phyloP scores from a whole-genome alignment of 352 stramenopile species.

The Pythium folliculosum region DNA sequence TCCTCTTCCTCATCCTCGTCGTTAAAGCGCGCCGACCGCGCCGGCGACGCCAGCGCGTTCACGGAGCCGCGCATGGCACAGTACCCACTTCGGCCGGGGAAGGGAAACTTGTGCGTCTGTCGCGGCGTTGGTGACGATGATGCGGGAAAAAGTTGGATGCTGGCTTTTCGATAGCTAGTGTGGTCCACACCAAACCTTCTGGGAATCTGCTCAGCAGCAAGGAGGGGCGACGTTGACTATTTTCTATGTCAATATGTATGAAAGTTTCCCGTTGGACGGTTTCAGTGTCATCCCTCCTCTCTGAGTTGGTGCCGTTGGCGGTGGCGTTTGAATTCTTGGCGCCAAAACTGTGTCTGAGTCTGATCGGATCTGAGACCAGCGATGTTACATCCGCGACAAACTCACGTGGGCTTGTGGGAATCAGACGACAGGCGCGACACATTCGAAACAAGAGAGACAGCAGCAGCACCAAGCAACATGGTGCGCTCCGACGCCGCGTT shows the following conservation, averaged over 20 bases:
- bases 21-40: conserved; percentile 25
- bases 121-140: neutral
- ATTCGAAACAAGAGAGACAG: neutral
- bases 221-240: conserved; percentile 13
- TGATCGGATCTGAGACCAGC: conserved; percentile 8
- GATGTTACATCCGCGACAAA: neutral
- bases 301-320: neutral
- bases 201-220: neutral
- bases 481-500: neutral
- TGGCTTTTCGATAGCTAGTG: conserved; percentile 26
- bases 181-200: conserved; percentile 25
- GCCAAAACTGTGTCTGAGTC: conserved; percentile 24
- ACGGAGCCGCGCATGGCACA: conserved; percentile 3
- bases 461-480: neutral
- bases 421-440: conserved; percentile 13
- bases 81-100: neutral
- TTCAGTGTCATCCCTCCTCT: conserved; percentile 17
- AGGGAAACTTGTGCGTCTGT: neutral
- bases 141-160: neutral
- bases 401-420: neutral
- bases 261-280: conserved; percentile 1
- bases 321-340: conserved; percentile 28
- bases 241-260: neutral
- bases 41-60: conserved; percentile 12
- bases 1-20: conserved; percentile 35